Evolutionary conservation across 305 asterid species (phyloP), one percentile per base, ranked within the genome.

Genomic region (Fraxinus xanthoxyloides): DNA sequence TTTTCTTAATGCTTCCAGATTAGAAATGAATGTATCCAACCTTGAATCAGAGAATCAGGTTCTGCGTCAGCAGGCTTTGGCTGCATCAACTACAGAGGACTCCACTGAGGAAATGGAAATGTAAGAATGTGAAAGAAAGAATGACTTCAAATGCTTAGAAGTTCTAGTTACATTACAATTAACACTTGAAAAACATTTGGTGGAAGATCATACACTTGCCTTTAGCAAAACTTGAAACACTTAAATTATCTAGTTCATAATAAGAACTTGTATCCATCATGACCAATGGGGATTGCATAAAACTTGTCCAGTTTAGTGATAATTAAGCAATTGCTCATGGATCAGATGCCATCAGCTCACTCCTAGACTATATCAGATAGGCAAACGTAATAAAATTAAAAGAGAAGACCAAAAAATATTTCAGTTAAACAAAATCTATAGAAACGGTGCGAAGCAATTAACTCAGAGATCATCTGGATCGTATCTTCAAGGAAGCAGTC

Each of bases 1-100:
- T 83, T 85, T 51, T 31, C 83, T 83, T 84, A 63, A 82, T 79
- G 80, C 80, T 77, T 85, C 75, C 97, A 95, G 98, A 89, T 85
- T 95, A 85, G 95, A 92, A 87, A 83, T 79, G 85, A 95, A 91
- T 85, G 76, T 93, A 80, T 92, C 98, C 79, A 95, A 91, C 86
- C 97, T 93, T 72, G 98, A 95, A 82, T 90, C 98, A 2, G 98
- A 95, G 92, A 95, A 95, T 88, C 98, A 92, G 90, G 94, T 95
- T 87, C 91, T 95, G 43, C 94, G 98, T 24, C 98, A 95, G 91
- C 95, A 95, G 91, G 97, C 94, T 84, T 90, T 93, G 90, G 94
- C 88, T 80, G 92, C 92, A 80, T 87, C 98, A 73, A 87, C 94
- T 46, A 90, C 90, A 86, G 97, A 93, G 83, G 97, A 90, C 85